A percentile compares a stretch with the other conserved stretches of the same genome.
Evolutionary conservation across 768 basidiomycete species (phyloP).

Genomic region (Mycena amicta): DNA sequence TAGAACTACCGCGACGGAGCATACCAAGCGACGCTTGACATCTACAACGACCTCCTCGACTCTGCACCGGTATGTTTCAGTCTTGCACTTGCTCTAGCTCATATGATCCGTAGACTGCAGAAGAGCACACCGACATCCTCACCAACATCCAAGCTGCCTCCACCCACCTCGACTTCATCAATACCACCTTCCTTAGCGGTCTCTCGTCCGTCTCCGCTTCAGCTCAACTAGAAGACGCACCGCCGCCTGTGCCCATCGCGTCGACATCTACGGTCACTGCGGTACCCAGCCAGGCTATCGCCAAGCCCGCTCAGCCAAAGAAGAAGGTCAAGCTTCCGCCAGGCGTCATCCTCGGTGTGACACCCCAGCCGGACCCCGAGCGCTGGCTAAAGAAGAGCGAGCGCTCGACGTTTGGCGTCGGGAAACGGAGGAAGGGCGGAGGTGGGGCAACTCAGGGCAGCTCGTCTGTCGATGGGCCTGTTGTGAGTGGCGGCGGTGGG

Average conservation of each 20-base stretch:
- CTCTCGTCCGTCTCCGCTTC: conserved; percentile 61
- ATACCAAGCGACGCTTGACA: conserved; percentile 71
- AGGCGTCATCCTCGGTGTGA: conserved; percentile 77
- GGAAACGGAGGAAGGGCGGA: conserved; percentile 56
- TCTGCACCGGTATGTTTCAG: conserved; percentile 65
- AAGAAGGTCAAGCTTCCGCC: conserved; percentile 67
- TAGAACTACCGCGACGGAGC: conserved; percentile 80
- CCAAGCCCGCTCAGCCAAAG: conserved; percentile 34
- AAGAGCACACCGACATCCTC: conserved; percentile 85
- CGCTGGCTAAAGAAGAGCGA: conserved; percentile 89
- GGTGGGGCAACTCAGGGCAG: conserved; percentile 75
- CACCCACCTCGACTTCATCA: conserved; percentile 83
- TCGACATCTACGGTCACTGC: too few species aligned
- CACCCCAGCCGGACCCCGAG: conserved; percentile 83
- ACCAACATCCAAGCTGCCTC: conserved; percentile 85
- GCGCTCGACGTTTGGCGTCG: conserved; percentile 58
- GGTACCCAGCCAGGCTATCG: conserved; percentile 32
- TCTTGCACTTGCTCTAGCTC: too few species aligned
- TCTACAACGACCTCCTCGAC: conserved; percentile 83
- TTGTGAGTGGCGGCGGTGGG: conserved; percentile 29
- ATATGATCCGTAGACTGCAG: conserved; percentile 61
- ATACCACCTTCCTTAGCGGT: conserved; percentile 63
- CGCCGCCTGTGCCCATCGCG: conserved; percentile 53
- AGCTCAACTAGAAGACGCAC: conserved; percentile 59
- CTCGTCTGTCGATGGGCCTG: conserved; percentile 41